Percentiles rank a stretch among this genome's conserved stretches.
phyloP scores from a whole-genome alignment of 768 basidiomycete species.

The Cantharellus anzutake region DNA sequence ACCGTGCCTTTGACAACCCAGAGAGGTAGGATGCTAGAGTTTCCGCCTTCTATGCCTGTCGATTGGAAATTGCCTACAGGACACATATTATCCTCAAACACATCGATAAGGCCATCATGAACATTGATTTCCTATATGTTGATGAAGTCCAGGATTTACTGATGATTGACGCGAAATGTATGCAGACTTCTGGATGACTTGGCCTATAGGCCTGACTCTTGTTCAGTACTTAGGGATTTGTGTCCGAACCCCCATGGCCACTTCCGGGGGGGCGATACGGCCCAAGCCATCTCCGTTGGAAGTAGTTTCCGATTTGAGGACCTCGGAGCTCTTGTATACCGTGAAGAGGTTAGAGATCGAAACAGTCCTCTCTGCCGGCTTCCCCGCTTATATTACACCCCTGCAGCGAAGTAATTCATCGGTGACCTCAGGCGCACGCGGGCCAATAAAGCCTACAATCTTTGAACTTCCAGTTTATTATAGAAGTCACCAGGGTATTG shows the following conservation, averaged over 20 bases:
- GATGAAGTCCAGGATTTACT: constrained; percentile 62
- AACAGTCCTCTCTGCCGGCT: neutral
- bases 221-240: constrained; percentile 40
- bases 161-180: constrained; percentile 41
- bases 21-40: constrained; percentile 26
- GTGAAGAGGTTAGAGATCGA: constrained; percentile 30
- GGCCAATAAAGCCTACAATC: neutral
- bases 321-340: constrained; percentile 44
- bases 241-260: constrained; percentile 46
- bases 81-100: constrained; percentile 20
- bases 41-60: constrained; percentile 13
- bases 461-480: constrained; percentile 49
- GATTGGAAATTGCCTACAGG: constrained; percentile 21
- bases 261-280: constrained; percentile 68
- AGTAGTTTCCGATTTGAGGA: constrained; percentile 57
- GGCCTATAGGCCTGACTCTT: neutral
- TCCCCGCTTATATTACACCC: neutral
- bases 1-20: constrained; percentile 33
- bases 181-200: constrained; percentile 16
- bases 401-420: neutral
- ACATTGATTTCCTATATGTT: constrained; percentile 43
- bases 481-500: constrained; percentile 52
- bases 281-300: constrained; percentile 56
- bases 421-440: neutral
- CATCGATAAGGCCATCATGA: constrained; percentile 11